Base-by-base conservation (phyloP, 2,329 filamentous ascomycete genomes). In the Ophiostoma sp. region DNA sequence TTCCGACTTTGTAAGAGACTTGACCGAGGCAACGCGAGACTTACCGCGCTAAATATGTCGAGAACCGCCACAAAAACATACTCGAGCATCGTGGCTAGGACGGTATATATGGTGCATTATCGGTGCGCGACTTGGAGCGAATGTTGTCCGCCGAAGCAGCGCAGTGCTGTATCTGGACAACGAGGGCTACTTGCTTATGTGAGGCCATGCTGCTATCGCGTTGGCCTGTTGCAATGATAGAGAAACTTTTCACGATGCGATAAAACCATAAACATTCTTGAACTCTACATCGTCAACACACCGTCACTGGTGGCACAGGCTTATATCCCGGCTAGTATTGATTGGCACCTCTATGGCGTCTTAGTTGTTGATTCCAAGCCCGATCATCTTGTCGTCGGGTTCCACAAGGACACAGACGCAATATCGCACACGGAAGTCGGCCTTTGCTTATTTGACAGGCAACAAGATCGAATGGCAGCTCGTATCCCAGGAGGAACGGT, bases 101-200 rank as follows among this genome's bases (percentile, higher is more conserved):
- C 14, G 49, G 49, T 4, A 55, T 55, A 18, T 55, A 55, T 18
- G n/a, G 49, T 8, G 49, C 49, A 9, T 8, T 55, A 9, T 27
- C 27, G 5, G 49, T 55, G 49, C 49, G 49, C 5, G n/a, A 55
- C 49, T 55, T 18, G n/a, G 49, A 55, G 27, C 49, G 18, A 6
- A 55, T 55, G n/a, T 6, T 18, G 27, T 27, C 49, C 11, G 49
- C n/a, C 5, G n/a, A 55, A 55, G 49, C 49, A 55, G 49, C 11
- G 16, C 49, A 55, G 49, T 55, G 49, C 49, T 55, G 1, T 55
- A 55, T 18, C 49, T 55, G 2, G n/a, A 55, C n/a, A 55, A 55
- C n/a, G 49, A 55, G 49, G 49, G 49, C 49, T 55, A 55, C 11
- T 55, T 18, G 49, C 49, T 55, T n/a, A 55, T 55, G 49, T 55